phyloP scores from a whole-genome alignment of 1,139 yeast species.

The Saccharomyces pastorianus region DNA sequence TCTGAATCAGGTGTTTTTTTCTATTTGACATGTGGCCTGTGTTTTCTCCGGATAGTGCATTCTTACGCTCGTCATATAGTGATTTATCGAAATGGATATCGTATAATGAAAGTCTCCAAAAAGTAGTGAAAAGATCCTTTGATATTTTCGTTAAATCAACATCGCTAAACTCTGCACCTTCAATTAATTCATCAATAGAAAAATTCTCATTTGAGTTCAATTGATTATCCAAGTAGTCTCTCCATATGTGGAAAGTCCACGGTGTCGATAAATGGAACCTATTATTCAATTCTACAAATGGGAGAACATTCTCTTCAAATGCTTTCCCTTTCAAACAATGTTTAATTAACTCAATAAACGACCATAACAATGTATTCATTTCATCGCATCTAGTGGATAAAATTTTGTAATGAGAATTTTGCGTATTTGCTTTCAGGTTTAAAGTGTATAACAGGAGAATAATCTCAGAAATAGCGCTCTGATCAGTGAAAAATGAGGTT shows the following conservation, averaged over 20 bases:
- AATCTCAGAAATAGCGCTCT: conserved; percentile 51
- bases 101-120: conserved; percentile 72
- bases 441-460: conserved; percentile 56
- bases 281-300: conserved; percentile 41
- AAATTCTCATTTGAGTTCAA: conserved; percentile 15
- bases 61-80: conserved; percentile 45
- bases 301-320: conserved; percentile 37
- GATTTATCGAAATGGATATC: conserved; percentile 54
- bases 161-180: conserved; percentile 21
- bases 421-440: conserved; percentile 36
- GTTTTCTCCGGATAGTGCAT: conserved; percentile 34
- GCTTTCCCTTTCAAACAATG: conserved; percentile 39
- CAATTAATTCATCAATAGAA: conserved; percentile 18
- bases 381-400: conserved; percentile 69
- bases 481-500: conserved; percentile 40
- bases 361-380: conserved; percentile 53
- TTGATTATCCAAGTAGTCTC: conserved; percentile 34
- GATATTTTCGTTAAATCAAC: conserved; percentile 36
- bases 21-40: conserved; percentile 13
- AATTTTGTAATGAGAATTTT: conserved; percentile 58
- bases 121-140: conserved; percentile 45
- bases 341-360: conserved; percentile 52
- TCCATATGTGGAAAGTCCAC: conserved; percentile 79
- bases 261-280: conserved; percentile 48
- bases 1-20: conserved; percentile 17